Conservation (phyloP, 2,329 filamentous ascomycete genomes). For the Penicillium fuscoglaucum region DNA sequence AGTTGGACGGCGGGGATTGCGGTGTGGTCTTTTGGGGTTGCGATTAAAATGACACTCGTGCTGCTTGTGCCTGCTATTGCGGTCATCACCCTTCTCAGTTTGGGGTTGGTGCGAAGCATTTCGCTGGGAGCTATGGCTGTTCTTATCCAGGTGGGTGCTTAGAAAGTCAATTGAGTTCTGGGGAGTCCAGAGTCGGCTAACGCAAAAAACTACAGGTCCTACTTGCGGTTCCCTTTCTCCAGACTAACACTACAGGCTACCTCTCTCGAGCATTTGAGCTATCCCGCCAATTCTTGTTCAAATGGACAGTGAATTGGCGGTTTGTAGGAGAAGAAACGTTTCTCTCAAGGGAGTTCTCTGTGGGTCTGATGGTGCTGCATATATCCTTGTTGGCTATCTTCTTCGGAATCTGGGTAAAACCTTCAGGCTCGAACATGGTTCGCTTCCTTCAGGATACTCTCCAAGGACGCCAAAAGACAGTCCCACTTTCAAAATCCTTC, state of each 20-base stretch:
- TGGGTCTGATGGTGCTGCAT: conserved; percentile 67
- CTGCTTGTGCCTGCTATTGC: conserved; percentile 80
- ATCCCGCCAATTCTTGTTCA: conserved; percentile 86
- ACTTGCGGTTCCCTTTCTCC: conserved; percentile 66
- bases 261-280: conserved; percentile 84
- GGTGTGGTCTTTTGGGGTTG: conserved; percentile 74
- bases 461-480: conserved; percentile 56
- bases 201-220: conserved; percentile 43
- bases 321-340: conserved; percentile 86
- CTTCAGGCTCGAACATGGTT: conserved; percentile 60
- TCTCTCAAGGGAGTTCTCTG: conserved; percentile 68
- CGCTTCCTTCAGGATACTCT: conserved; percentile 55
- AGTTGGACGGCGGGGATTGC: conserved; percentile 72
- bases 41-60: conserved; percentile 93
- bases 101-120: conserved; percentile 66
- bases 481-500: conserved; percentile 67
- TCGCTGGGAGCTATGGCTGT: conserved; percentile 69
- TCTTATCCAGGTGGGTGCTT: conserved; percentile 68
- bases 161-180: background rate
- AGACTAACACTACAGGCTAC: conserved; percentile 68
- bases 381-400: conserved; percentile 66
- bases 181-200: background rate
- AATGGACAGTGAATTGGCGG: conserved; percentile 99
- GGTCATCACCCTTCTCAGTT: conserved; percentile 70
- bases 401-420: conserved; percentile 69